These are phyloP conservation scores for Dittrichia graveolens DNA, from an alignment of 129 eudicot genomes.

Conservation along the genomic window DNA sequence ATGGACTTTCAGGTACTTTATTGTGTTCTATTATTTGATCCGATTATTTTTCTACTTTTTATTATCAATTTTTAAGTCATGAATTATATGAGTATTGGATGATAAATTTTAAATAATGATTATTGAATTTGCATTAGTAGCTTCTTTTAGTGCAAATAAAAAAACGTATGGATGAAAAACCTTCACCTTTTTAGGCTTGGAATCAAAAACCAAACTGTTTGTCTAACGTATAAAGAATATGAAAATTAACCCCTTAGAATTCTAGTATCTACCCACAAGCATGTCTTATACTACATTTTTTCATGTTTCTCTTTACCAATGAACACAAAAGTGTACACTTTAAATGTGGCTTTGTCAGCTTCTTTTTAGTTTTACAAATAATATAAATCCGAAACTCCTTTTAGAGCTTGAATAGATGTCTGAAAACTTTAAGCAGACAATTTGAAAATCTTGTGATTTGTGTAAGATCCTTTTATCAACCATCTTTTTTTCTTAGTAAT, in stretches of 20 bases:
- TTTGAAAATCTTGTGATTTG: too few relatives aligned
- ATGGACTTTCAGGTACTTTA: conserved; percentile 90
- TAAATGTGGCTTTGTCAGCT: too few relatives aligned
- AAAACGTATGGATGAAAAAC: too few relatives aligned
- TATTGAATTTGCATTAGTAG: neutral
- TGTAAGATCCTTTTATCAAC: too few relatives aligned
- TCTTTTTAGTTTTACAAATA: too few relatives aligned
- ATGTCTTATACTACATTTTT: neutral
- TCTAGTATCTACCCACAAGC: neutral
- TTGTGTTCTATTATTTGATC: neutral
- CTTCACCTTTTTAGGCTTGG: too few relatives aligned
- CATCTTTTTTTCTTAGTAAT: too few relatives aligned
- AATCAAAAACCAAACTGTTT: too few relatives aligned
- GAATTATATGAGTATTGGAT: neutral
- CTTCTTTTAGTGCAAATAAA: neutral
- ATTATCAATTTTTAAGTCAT: neutral
- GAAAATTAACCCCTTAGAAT: neutral
- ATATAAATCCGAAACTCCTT: too few relatives aligned
- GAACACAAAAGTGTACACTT: neutral
- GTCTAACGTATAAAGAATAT: neutral
- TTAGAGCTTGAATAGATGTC: too few relatives aligned
- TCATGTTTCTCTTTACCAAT: neutral
- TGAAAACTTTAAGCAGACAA: too few relatives aligned
- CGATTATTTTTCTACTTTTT: neutral
- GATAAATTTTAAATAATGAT: neutral